Conservation (phyloP, 768 basidiomycete species). For the Hygrocybe coccinea region DNA sequence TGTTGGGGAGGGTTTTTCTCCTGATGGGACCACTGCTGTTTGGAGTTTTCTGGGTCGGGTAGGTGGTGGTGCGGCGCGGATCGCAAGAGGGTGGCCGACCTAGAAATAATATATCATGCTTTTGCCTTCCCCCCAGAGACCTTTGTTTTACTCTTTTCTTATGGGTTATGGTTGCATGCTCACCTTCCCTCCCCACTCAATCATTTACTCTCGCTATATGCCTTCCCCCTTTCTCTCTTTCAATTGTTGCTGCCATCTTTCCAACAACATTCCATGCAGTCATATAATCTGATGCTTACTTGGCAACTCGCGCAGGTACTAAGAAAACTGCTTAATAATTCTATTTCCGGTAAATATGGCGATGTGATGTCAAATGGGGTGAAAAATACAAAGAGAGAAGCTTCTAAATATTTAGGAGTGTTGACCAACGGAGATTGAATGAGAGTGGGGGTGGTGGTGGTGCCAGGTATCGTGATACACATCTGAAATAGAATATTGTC, state of each 20-base stretch:
- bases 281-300: too few species aligned
- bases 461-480: background rate
- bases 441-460: background rate
- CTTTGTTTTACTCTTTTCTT: background rate
- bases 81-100: constrained; percentile 75
- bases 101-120: constrained; percentile 23
- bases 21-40: constrained; percentile 54
- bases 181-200: constrained; percentile 6
- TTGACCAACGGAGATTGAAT: background rate
- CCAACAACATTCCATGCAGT: constrained; percentile 24
- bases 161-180: background rate
- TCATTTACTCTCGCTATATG: constrained; percentile 11
- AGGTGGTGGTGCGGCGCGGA: constrained; percentile 69
- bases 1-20: constrained; percentile 63
- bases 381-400: background rate
- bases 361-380: background rate
- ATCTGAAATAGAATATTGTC: background rate
- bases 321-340: background rate
- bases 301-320: too few species aligned
- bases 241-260: constrained; percentile 12
- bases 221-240: constrained; percentile 8
- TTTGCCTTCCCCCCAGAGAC: background rate
- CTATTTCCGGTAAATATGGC: background rate
- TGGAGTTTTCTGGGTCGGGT: constrained; percentile 70
- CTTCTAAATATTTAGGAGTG: background rate